Percentiles rank a stretch among this genome's conserved stretches.
Conservation (phyloP, 2,329 filamentous ascomycete genomes). For the Penicillium sp. region DNA sequence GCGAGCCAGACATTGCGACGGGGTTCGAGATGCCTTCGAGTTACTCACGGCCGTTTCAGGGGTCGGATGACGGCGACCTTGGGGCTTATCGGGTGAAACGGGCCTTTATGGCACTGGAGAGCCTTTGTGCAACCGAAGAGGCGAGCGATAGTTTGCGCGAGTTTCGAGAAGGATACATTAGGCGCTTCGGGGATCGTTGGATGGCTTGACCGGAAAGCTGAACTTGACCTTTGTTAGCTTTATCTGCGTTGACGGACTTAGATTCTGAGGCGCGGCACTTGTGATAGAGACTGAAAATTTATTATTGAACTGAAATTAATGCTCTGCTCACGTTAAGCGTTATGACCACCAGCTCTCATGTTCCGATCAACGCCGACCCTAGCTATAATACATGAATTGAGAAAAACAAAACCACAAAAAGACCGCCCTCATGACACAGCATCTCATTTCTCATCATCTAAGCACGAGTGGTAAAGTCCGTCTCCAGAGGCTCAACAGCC, state of each 20-base stretch:
- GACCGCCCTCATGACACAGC: neutral
- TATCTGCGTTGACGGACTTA: neutral
- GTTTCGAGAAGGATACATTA: conserved; percentile 35
- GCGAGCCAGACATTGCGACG: conserved; percentile 33
- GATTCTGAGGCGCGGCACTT: neutral
- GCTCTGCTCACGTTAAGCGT: neutral
- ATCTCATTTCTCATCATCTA: conserved; percentile 4
- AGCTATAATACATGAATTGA: conserved; percentile 1
- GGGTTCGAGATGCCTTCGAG: conserved; percentile 32
- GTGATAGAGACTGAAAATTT: neutral
- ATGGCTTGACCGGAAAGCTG: conserved; percentile 16
- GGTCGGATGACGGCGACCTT: conserved; percentile 19
- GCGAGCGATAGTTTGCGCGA: conserved; percentile 39
- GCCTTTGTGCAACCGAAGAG: conserved; percentile 40
- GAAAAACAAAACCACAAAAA: neutral
- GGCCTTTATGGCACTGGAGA: conserved; percentile 41
- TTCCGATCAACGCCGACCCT: conserved; percentile 9
- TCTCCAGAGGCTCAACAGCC: conserved; percentile 68
- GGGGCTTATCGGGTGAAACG: conserved; percentile 33
- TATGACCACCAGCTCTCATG: conserved; percentile 4
- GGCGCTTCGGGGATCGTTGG: conserved; percentile 27
- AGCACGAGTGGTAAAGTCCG: conserved; percentile 79
- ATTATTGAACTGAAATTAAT: neutral
- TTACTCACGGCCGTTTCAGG: conserved; percentile 23
- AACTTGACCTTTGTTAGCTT: neutral